Evolutionary conservation across 2,329 filamentous ascomycete species (phyloP).

Genomic region (Fusarium sterilihyphosum): DNA sequence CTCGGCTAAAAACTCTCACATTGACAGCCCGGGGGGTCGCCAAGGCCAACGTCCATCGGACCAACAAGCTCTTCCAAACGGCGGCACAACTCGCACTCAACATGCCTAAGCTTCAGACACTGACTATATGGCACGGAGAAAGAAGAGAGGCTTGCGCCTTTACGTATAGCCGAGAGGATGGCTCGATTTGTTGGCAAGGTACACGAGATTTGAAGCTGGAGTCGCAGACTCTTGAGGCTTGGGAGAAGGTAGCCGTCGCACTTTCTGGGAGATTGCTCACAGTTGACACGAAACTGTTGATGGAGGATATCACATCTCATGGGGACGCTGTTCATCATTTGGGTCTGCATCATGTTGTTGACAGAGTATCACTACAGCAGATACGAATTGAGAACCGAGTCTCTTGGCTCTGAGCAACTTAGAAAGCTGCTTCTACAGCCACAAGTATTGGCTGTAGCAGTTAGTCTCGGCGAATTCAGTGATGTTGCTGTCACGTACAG

Average conservation of each 20-base stretch:
- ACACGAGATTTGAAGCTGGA: conserved; percentile 2
- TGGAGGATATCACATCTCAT: conserved; percentile 8
- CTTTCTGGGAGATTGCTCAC: not conserved
- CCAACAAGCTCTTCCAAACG: not conserved
- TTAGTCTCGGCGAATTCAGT: fast-evolving
- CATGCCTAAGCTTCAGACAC: conserved; percentile 16
- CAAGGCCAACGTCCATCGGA: not conserved
- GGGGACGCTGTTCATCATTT: conserved; percentile 25
- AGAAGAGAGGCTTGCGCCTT: conserved; percentile 18
- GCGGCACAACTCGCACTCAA: not conserved
- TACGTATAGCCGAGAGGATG: not conserved
- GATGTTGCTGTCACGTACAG: not conserved
- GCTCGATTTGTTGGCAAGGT: conserved; percentile 14
- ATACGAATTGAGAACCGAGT: conserved; percentile 15
- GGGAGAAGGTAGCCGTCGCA: not conserved
- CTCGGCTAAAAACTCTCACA: not conserved
- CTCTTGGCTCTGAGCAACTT: not conserved
- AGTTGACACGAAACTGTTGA: not conserved
- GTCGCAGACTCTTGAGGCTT: not conserved
- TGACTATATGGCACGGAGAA: conserved; percentile 22
- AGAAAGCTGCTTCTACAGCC: fast-evolving
- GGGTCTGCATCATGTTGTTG: conserved; percentile 11
- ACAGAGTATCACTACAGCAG: conserved; percentile 10
- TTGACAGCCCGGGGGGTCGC: not conserved
- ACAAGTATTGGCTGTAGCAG: not conserved